Evolutionary conservation across 345 rosid species (phyloP), one percentile per base, ranked within the genome.

Genomic region (Ceriops zippeliana): DNA sequence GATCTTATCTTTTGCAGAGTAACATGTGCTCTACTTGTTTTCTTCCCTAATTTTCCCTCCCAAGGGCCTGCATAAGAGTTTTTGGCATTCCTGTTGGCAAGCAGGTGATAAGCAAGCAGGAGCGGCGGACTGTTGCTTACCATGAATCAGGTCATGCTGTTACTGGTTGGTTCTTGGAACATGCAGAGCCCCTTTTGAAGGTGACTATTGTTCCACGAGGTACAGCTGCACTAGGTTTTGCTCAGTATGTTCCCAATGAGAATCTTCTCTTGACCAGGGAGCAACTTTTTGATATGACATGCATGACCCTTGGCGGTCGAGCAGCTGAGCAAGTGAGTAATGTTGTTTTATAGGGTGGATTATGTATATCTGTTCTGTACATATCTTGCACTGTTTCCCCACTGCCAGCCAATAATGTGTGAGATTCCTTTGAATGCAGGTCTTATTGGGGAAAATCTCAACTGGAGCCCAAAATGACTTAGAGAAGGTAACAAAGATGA

Each of bases 161-260:
- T 61, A 65, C 88, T 37, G 93, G 97, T 46, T 93, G 98, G 97
- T 90, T 93, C 79, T 73, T 93, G 75, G 98, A 93, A 77, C 96
- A 93, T 58, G 97, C 97, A 3, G 91, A 90, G 60, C 97, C 98
- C 20, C 83, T 90, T 71, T 68, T 93, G 75, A 93, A 93, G 72
- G 98, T 93, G 70, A 90, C 98, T 6, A 92, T 92, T 20, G 97
- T 93, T 61, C 98, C 98, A 24, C 96, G 98, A 4, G 98, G 98
- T 19, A 89, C 97, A 47, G 97, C 97, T 0, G 97, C 97, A 0
- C 93, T 90, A 52, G 97, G 98, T 19, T 90, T 93, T 81, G 97
- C 98, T 0, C 96, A 89, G 65, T 93, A 90, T 57, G 98, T 89
- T 69, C 98, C 97, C 6, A 90, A 87, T 49, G 98, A 93, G 64